These are phyloP conservation scores for Xylariaceae sp. DNA, from an alignment of 2,329 filamentous ascomycete genomes.

Conservation along the genomic window DNA sequence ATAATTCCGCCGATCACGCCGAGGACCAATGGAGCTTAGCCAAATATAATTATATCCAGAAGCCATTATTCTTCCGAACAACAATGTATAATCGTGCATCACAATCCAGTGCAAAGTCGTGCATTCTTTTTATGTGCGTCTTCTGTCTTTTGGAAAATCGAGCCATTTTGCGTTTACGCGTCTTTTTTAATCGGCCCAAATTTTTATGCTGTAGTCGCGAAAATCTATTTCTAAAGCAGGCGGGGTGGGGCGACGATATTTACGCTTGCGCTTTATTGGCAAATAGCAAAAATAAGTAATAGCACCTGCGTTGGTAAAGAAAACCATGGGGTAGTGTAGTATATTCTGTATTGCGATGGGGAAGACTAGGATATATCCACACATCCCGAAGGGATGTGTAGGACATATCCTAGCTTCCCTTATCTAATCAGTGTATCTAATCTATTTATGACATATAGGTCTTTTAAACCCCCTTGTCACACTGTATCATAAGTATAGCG, in stretches of 20 bases:
- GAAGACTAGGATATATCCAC: too few relatives aligned
- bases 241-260: neutral
- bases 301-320: neutral
- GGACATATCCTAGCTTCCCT: too few relatives aligned
- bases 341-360: too few relatives aligned
- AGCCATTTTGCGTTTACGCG: neutral
- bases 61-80: neutral
- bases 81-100: neutral
- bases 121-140: neutral
- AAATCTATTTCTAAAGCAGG: neutral
- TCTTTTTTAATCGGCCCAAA: neutral
- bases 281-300: neutral
- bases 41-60: neutral
- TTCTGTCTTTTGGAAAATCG: neutral
- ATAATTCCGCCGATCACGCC: too few relatives aligned
- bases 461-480: too few relatives aligned
- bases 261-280: neutral
- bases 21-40: too few relatives aligned
- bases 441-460: too few relatives aligned
- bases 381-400: too few relatives aligned
- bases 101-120: neutral
- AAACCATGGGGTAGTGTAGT: too few relatives aligned
- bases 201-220: neutral
- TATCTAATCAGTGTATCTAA: too few relatives aligned
- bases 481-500: too few relatives aligned